A percentile compares a stretch with the other conserved stretches of the same genome.
These are phyloP conservation scores for Musa itinerans DNA, from an alignment of 176 grass and related monocot genomes.

Conservation along the genomic window DNA sequence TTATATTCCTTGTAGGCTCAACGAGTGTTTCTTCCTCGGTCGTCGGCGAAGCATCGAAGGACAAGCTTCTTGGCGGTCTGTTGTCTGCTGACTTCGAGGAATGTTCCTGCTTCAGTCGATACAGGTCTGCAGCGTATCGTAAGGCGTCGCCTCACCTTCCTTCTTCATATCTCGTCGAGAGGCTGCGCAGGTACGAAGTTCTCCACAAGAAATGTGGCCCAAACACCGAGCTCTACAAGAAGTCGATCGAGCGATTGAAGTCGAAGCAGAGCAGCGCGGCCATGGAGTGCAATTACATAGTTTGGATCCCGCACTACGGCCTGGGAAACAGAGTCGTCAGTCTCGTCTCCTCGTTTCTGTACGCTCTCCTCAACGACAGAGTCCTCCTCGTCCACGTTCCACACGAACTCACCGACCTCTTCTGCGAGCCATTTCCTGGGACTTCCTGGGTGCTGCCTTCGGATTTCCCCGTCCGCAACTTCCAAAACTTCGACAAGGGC, in stretches of 20 bases:
- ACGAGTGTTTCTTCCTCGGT: not conserved
- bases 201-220: slow-evolving; percentile 57
- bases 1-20: no score
- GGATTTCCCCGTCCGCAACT: slow-evolving; percentile 48
- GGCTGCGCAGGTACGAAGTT: slow-evolving; percentile 51
- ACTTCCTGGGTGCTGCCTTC: slow-evolving; percentile 55
- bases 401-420: slow-evolving; percentile 35
- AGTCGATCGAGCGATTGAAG: slow-evolving; percentile 40
- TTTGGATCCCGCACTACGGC: slow-evolving; percentile 54
- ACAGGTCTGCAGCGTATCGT: slow-evolving; percentile 25
- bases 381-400: slow-evolving; percentile 44
- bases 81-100: slow-evolving; percentile 43
- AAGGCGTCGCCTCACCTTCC: slow-evolving; percentile 35
- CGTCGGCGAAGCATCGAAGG: slow-evolving; percentile 1
- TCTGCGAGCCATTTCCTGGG: slow-evolving; percentile 71
- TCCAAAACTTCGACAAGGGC: slow-evolving; percentile 31
- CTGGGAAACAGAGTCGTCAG: slow-evolving; percentile 66
- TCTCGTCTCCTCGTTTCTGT: slow-evolving; percentile 61
- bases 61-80: slow-evolving; percentile 51
- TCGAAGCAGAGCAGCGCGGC: slow-evolving; percentile 28
- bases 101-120: slow-evolving; percentile 34
- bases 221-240: slow-evolving; percentile 24
- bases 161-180: slow-evolving; percentile 37
- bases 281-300: slow-evolving; percentile 48
- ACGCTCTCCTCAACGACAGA: slow-evolving; percentile 66